Conservation (phyloP, 2,329 filamentous ascomycete species). For the Aspergillus sp. region DNA sequence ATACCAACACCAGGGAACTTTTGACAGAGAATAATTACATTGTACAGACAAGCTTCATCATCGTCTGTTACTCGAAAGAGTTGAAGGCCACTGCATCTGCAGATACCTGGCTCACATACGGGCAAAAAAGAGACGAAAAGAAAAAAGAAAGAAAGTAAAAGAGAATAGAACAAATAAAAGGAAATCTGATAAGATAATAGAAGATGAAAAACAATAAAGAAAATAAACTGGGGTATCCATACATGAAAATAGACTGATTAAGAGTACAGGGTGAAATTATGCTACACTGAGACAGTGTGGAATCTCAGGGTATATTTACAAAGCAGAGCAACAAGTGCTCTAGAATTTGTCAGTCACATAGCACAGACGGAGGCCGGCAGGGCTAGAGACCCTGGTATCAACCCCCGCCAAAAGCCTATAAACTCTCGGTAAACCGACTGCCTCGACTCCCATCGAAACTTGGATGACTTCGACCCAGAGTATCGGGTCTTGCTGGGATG, state of each 20-base stretch:
- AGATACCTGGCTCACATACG: no score
- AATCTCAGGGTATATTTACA: slow-evolving; percentile 12
- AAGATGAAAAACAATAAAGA: slow-evolving; percentile 5
- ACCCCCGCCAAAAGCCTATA: slow-evolving; percentile 13
- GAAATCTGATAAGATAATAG: background rate
- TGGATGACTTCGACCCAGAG: slow-evolving; percentile 38
- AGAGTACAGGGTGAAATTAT: slow-evolving; percentile 9
- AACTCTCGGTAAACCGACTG: slow-evolving; percentile 40
- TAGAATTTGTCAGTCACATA: slow-evolving; percentile 4
- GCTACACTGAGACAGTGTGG: background rate
- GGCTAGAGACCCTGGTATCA: background rate
- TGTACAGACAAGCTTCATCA: no score
- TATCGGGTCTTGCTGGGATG: slow-evolving; percentile 29
- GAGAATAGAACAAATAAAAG: background rate
- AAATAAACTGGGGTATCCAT: slow-evolving; percentile 6
- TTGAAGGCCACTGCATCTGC: no score
- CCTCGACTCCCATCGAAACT: slow-evolving; percentile 41
- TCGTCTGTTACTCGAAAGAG: no score
- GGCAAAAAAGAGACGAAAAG: no score
- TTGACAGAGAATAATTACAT: no score
- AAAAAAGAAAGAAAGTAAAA: no score
- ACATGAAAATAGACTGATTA: slow-evolving; percentile 4
- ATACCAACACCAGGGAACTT: no score
- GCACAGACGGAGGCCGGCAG: background rate
- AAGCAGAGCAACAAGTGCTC: slow-evolving; percentile 7